These are phyloP conservation scores for Penicillium alfredii DNA, from an alignment of 495 filamentous ascomycete genomes.

Conservation along the genomic window DNA sequence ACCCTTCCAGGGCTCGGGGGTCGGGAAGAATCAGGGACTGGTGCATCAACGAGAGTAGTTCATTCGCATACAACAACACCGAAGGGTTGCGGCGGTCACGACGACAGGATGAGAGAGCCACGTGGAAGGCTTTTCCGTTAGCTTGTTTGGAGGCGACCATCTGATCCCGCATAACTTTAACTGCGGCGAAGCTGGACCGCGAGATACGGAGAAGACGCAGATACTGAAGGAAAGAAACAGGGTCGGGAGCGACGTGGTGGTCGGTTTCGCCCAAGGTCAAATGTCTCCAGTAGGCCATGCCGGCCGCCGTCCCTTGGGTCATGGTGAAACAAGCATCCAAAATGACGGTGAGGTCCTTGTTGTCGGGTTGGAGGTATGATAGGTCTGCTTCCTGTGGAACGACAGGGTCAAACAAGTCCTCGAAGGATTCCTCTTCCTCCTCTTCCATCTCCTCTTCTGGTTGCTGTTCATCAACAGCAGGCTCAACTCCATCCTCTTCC, in stretches of 20 bases:
- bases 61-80: constrained; percentile 50
- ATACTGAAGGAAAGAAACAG: constrained; percentile 57
- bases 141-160: constrained; percentile 31
- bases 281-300: constrained; percentile 65
- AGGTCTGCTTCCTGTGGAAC: constrained; percentile 7
- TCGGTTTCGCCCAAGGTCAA: constrained; percentile 45
- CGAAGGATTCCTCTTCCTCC: constrained; percentile 28
- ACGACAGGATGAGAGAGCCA: constrained; percentile 62
- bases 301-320: constrained; percentile 28
- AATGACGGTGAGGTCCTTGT: constrained; percentile 63
- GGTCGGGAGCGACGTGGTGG: constrained; percentile 59
- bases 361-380: constrained; percentile 44
- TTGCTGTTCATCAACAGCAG: too few relatives aligned
- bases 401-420: constrained; percentile 33
- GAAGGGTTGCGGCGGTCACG: constrained; percentile 66
- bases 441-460: constrained; percentile 15
- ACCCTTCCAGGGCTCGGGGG: constrained; percentile 26
- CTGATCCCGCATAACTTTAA: constrained; percentile 48
- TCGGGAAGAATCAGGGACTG: constrained; percentile 29
- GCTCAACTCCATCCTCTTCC: neutral
- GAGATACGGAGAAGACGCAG: constrained; percentile 60
- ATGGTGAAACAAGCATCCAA: constrained; percentile 50
- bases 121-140: constrained; percentile 54
- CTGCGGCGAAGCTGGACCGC: constrained; percentile 51
- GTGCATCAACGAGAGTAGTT: constrained; percentile 54